Percentiles rank a stretch among this genome's conserved stretches.
phyloP scores from a whole-genome alignment of 495 filamentous ascomycete genomes.

The Rhypophila decipiens region DNA sequence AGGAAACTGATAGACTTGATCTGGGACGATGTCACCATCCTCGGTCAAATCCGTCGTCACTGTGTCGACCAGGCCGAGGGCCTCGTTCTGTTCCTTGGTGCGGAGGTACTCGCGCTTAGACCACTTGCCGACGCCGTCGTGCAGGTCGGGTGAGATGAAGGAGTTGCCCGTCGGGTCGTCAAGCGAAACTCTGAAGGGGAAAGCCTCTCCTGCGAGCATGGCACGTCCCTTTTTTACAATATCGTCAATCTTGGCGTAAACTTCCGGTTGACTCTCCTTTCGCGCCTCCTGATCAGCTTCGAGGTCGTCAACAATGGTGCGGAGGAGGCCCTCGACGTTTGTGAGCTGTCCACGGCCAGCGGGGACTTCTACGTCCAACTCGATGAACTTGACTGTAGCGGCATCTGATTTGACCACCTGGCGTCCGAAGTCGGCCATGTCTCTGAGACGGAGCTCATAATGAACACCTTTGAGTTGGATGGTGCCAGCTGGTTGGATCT shows the following conservation, averaged over 20 bases:
- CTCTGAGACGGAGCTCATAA: constrained; percentile 67
- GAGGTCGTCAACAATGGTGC: constrained; percentile 67
- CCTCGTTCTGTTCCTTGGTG: constrained; percentile 76
- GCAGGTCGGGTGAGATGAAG: constrained; percentile 82
- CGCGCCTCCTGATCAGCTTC: constrained; percentile 66
- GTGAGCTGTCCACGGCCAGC: constrained; percentile 81
- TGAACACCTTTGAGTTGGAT: constrained; percentile 84
- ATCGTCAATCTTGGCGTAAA: constrained; percentile 65
- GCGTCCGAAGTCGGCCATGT: constrained; percentile 65
- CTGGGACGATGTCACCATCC: constrained; percentile 74
- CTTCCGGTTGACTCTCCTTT: constrained; percentile 65
- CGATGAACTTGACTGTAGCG: constrained; percentile 70
- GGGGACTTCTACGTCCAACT: constrained; percentile 87
- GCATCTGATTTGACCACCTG: constrained; percentile 90
- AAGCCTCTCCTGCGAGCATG: constrained; percentile 65
- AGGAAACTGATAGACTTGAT: constrained; percentile 85
- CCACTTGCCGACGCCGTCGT: constrained; percentile 75
- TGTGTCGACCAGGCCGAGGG: constrained; percentile 57
- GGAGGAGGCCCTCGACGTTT: constrained; percentile 83
- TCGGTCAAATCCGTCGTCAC: constrained; percentile 35
- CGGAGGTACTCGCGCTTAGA: constrained; percentile 71
- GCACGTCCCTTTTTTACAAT: constrained; percentile 63
- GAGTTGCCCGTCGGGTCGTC: constrained; percentile 97
- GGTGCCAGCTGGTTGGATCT: constrained; percentile 81
- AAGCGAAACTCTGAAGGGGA: constrained; percentile 80